These are phyloP conservation scores for Skeletonema potamos DNA, from an alignment of 108 stramenopile species.

Conservation along the genomic window DNA sequence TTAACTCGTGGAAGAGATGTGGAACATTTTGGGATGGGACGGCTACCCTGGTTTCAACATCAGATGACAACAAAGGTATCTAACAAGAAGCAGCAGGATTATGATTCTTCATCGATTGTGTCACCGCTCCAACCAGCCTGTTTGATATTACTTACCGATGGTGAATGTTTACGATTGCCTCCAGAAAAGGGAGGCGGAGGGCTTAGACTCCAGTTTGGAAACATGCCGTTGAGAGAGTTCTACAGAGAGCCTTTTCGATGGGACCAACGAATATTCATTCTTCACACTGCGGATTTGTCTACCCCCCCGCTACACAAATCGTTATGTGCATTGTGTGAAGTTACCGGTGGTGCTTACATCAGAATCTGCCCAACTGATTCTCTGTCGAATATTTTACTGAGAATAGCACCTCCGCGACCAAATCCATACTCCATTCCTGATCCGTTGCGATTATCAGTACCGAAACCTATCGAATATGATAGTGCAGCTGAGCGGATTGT, in stretches of 20 bases:
- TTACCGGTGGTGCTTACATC: conserved; percentile 75
- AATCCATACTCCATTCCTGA: conserved; percentile 44
- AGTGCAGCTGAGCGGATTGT: neutral
- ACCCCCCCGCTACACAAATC: conserved; percentile 65
- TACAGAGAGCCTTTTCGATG: conserved; percentile 83
- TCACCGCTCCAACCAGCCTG: conserved; percentile 76
- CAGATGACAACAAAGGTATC: conserved; percentile 22
- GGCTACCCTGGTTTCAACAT: conserved; percentile 65
- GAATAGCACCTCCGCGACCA: conserved; percentile 57
- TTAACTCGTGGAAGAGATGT: conserved; percentile 55
- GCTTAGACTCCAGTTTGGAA: conserved; percentile 69
- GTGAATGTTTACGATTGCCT: conserved; percentile 63
- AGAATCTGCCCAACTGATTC: conserved; percentile 45
- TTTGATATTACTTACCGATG: conserved; percentile 78
- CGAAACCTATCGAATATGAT: conserved; percentile 4
- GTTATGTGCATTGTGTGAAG: conserved; percentile 73
- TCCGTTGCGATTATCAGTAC: conserved; percentile 44
- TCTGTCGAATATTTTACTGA: conserved; percentile 47
- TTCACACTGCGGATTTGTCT: conserved; percentile 60
- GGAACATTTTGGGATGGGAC: conserved; percentile 81
- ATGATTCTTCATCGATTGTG: conserved; percentile 29
- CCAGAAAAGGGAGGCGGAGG: conserved; percentile 68
- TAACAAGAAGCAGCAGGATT: conserved; percentile 6
- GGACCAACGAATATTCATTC: conserved; percentile 82
- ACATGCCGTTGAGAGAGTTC: conserved; percentile 72